Conservation (phyloP, 192 early-diverging fungal species). For the Obelidium mucronatum region DNA sequence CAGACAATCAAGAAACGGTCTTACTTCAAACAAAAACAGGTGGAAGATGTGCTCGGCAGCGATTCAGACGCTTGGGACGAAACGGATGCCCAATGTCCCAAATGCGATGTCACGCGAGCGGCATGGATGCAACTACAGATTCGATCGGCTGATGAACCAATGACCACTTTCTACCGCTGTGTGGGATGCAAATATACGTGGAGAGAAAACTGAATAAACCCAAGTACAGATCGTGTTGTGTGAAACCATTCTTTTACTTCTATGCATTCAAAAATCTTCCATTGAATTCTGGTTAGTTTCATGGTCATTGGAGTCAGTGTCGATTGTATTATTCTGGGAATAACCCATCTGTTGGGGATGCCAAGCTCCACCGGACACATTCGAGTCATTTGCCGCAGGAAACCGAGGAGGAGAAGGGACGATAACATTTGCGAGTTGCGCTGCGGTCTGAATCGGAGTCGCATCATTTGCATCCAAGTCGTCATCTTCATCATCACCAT, state of each 20-base stretch:
- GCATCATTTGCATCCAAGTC: constrained; percentile 28
- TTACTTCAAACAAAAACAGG: constrained; percentile 78
- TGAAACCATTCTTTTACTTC: too few relatives aligned
- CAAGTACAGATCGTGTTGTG: too few relatives aligned
- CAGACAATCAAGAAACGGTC: constrained; percentile 68
- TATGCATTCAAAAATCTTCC: too few relatives aligned
- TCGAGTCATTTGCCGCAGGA: too few relatives aligned
- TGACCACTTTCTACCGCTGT: constrained; percentile 84
- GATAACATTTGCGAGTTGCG: too few relatives aligned
- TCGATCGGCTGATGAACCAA: constrained; percentile 94
- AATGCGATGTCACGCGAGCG: constrained; percentile 49
- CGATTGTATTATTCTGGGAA: too few relatives aligned
- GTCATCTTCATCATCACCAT: constrained; percentile 22
- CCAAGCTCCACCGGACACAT: too few relatives aligned
- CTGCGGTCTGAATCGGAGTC: too few relatives aligned
- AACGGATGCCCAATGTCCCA: constrained; percentile 58
- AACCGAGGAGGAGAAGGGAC: too few relatives aligned
- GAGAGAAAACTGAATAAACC: constrained; percentile 35
- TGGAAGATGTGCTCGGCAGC: constrained; percentile 94
- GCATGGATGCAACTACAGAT: constrained; percentile 89
- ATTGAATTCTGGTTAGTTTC: too few relatives aligned
- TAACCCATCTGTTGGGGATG: too few relatives aligned
- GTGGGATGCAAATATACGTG: constrained; percentile 30
- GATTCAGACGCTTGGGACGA: constrained; percentile 89
- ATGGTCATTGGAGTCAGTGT: too few relatives aligned